Evolutionary conservation across 345 rosid species (phyloP).

Genomic region (Brassica cretica): DNA sequence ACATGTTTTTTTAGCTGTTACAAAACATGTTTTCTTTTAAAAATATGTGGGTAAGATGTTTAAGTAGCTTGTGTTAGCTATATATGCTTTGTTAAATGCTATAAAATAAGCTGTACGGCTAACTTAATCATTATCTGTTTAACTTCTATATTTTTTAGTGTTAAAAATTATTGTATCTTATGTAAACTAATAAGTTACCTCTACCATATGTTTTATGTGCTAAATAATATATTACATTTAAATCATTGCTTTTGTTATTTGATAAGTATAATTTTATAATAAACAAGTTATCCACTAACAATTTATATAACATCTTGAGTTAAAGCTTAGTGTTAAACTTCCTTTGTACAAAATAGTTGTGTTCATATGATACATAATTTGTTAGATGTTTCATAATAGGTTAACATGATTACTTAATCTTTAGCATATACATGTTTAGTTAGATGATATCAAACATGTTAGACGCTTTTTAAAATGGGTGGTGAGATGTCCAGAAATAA

Average conservation of each 20-base stretch:
- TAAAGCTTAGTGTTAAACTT: neutral
- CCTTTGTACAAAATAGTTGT: neutral
- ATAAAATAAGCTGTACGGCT: neutral
- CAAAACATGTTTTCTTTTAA: neutral
- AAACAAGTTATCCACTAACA: neutral
- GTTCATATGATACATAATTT: neutral
- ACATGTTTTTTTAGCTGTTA: neutral
- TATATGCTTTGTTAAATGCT: neutral
- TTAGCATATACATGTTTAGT: too few species aligned
- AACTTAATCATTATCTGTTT: neutral
- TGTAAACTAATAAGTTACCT: too few species aligned
- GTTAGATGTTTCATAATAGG: neutral
- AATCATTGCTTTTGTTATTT: too few species aligned
- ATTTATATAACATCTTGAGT: neutral
- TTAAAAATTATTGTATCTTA: too few species aligned
- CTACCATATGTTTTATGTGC: too few species aligned
- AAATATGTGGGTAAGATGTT: neutral
- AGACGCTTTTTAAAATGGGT: too few species aligned
- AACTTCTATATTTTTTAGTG: neutral
- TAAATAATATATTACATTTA: too few species aligned
- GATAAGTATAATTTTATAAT: too few species aligned
- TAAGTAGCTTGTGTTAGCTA: neutral
- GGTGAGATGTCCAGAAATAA: too few species aligned
- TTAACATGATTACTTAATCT: too few species aligned
- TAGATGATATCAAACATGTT: too few species aligned